Evolutionary conservation across 192 early-diverging fungal genomes (phyloP), one percentile per base, ranked within the genome.

Genomic region (Coemansia sp.): DNA sequence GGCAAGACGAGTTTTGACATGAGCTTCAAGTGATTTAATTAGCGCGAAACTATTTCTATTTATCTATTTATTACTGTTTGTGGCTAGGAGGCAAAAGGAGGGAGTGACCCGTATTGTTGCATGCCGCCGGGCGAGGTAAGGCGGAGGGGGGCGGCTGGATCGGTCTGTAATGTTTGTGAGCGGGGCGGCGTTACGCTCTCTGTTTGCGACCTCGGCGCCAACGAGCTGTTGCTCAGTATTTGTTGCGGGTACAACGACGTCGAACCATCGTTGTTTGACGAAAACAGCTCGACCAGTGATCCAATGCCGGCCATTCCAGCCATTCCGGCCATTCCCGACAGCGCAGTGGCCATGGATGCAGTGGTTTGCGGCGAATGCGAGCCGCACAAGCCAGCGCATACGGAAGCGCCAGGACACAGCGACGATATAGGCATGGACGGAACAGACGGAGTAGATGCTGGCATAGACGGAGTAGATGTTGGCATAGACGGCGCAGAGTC

Each of bases 61-160:
- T 31, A 31, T 31, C 29, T 31, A 31, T 31, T 31, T 31, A 7
- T 6, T 7, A 7, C 6, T 27, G 29, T 6, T 31, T 7, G 29
- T 31, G 29, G 21, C 21, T 21, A 21, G 4, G 29, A 6, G 22
- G 71, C 54, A 23, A 53, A 60, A 4, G 76, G 76, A n/a, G 76
- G 76, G 14, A 79, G 31, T 1, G 76, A 79, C 0, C 71, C 76
- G 50, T 69, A 79, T 26, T 72, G 76, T 23, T 69, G 76, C 49
- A 59, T 55, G 5, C 63, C 61, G 5, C 67, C 73, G 12, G 74
- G 74, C 21, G 65, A 23, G 0, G 74, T 76, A 14, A 76, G 57
- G 0, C 74, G 51, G 31, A 76, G 52, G 0, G 64, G 74, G 2
- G 68, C 64, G 6, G 74, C 12, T 0, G 68, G 74, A 25, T 76